Evolutionary conservation across 345 rosid species (phyloP).

Genomic region (Euphorbia pulcherrima): DNA sequence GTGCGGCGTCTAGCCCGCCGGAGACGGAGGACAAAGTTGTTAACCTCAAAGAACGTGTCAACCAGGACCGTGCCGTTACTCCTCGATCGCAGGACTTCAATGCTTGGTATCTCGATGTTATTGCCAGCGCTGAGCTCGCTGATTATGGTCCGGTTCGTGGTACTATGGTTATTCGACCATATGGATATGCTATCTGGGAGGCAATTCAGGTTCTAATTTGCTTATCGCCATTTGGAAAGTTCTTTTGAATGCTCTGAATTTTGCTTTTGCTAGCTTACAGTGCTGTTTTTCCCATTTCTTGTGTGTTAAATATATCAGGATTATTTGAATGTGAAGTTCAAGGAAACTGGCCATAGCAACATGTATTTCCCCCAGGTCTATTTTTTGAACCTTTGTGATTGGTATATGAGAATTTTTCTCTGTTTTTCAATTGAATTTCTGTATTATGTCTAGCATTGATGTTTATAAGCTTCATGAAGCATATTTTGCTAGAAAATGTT

Average conservation of each 20-base stretch:
- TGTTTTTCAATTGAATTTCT: neutral
- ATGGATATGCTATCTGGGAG: constrained; percentile 95
- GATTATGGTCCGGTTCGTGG: constrained; percentile 97
- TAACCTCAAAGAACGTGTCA: constrained; percentile 27
- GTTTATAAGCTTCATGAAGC: neutral
- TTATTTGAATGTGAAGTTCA: constrained; percentile 78
- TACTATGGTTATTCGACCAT: constrained; percentile 92
- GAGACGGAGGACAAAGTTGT: constrained; percentile 48
- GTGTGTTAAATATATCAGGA: constrained; percentile 47
- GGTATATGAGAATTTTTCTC: neutral
- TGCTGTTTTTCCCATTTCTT: neutral
- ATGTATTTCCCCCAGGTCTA: constrained; percentile 92
- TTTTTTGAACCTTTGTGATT: constrained; percentile 5
- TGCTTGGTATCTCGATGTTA: constrained; percentile 88
- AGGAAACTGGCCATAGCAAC: constrained; percentile 93
- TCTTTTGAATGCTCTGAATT: neutral
- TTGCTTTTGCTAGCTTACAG: neutral
- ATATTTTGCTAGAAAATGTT: neutral
- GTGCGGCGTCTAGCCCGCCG: constrained; percentile 47
- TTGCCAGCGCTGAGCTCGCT: constrained; percentile 88
- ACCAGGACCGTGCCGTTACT: constrained; percentile 50
- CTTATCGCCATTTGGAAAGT: neutral
- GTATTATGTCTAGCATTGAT: neutral
- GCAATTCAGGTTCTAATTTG: constrained; percentile 69
- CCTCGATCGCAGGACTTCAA: constrained; percentile 90